Conservation (phyloP, 768 basidiomycete genomes). For the Rhodotorula taiwanensis region DNA sequence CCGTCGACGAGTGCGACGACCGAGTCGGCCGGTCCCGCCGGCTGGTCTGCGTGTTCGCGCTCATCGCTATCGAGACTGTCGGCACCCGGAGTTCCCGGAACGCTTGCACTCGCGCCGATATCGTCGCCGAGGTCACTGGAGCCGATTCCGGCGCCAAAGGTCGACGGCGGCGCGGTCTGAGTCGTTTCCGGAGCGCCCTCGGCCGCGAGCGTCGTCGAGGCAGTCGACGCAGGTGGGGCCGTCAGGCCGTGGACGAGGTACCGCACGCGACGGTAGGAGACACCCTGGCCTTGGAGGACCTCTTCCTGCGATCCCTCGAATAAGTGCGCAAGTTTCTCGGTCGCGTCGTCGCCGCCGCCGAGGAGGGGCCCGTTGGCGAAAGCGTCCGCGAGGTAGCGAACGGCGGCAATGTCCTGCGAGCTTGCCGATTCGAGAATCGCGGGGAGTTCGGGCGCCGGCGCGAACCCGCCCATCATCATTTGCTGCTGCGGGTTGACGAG, state of each 20-base stretch:
- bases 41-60: conserved; percentile 19
- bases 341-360: conserved; percentile 35
- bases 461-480: conserved; percentile 4
- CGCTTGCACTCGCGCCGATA: background rate
- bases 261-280: conserved; percentile 34
- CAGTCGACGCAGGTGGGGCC: conserved; percentile 13
- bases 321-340: conserved; percentile 36
- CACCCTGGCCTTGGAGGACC: conserved; percentile 29
- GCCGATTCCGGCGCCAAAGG: background rate
- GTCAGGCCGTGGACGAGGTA: conserved; percentile 39
- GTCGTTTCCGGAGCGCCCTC: background rate
- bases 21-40: conserved; percentile 16
- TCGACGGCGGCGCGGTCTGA: background rate
- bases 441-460: conserved; percentile 31
- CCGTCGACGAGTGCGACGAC: conserved; percentile 33
- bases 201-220: background rate
- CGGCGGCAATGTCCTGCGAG: conserved; percentile 37
- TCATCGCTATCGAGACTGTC: conserved; percentile 30
- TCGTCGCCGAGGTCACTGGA: background rate
- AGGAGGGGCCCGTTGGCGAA: conserved; percentile 38
- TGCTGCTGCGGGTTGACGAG: conserved; percentile 30
- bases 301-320: conserved; percentile 22
- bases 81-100: background rate
- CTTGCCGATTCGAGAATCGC: conserved; percentile 35
- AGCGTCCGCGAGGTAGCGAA: conserved; percentile 32